phyloP scores from a whole-genome alignment of 2,329 filamentous ascomycete genomes.

The Fonsecaea pugnacius region DNA sequence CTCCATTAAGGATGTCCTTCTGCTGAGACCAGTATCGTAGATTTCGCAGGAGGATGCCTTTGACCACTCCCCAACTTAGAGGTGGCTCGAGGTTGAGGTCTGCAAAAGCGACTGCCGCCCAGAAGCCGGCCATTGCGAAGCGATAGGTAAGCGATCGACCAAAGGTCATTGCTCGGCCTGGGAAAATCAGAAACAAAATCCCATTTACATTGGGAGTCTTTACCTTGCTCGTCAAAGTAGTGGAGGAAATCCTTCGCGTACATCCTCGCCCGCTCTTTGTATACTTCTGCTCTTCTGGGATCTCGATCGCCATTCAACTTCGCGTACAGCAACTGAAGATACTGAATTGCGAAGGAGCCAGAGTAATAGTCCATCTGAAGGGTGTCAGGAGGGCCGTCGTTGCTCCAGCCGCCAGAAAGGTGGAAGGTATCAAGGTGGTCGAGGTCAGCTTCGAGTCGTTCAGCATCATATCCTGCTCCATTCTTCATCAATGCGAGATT shows the following conservation, averaged over 20 bases:
- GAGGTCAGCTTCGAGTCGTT: slow-evolving; percentile 73
- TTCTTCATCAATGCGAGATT: slow-evolving; percentile 78
- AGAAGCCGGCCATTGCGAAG: slow-evolving; percentile 86
- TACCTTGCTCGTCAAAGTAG: slow-evolving; percentile 73
- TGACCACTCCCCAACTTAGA: slow-evolving; percentile 77
- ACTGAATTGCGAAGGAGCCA: slow-evolving; percentile 80
- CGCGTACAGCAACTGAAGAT: slow-evolving; percentile 75
- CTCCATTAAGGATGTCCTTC: slow-evolving; percentile 72
- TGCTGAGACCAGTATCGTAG: slow-evolving; percentile 80
- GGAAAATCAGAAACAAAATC: neutral
- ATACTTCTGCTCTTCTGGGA: slow-evolving; percentile 68
- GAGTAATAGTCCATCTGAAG: slow-evolving; percentile 88
- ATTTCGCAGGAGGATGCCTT: slow-evolving; percentile 74
- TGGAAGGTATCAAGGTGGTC: slow-evolving; percentile 80
- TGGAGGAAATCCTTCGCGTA: slow-evolving; percentile 74
- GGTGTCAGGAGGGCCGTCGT: slow-evolving; percentile 77
- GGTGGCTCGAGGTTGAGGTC: slow-evolving; percentile 73
- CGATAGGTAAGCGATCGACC: slow-evolving; percentile 78
- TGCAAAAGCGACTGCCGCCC: slow-evolving; percentile 76
- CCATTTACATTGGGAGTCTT: neutral
- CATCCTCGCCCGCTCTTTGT: slow-evolving; percentile 67
- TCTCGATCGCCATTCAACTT: slow-evolving; percentile 71
- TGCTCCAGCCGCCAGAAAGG: slow-evolving; percentile 80
- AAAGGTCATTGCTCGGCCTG: slow-evolving; percentile 71
- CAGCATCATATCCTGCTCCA: slow-evolving; percentile 70